These are phyloP conservation scores for Verticillium isaacii DNA, from an alignment of 2,329 filamentous ascomycete species.

Conservation along the genomic window DNA sequence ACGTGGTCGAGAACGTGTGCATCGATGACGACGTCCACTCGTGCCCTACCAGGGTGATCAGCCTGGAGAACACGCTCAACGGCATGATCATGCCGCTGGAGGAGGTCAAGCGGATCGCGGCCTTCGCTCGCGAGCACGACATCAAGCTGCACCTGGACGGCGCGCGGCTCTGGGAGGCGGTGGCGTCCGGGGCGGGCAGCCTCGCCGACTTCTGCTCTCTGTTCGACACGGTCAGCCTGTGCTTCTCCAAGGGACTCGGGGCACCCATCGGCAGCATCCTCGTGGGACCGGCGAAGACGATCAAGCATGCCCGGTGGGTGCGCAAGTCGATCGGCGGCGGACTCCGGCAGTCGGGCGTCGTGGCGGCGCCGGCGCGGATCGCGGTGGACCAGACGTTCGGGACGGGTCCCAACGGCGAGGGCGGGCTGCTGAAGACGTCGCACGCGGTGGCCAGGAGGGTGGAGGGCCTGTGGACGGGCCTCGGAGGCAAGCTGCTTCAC, in stretches of 20 bases:
- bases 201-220: slow-evolving; percentile 62
- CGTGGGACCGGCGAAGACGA: slow-evolving; percentile 40
- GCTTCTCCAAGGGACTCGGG: slow-evolving; percentile 78
- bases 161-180: slow-evolving; percentile 77
- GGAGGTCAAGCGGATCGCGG: slow-evolving; percentile 65
- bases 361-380: slow-evolving; percentile 66
- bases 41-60: slow-evolving; percentile 77
- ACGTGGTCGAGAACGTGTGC: slow-evolving; percentile 62
- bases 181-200: slow-evolving; percentile 62
- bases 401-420: slow-evolving; percentile 28
- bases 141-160: slow-evolving; percentile 76
- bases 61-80: slow-evolving; percentile 79
- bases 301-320: slow-evolving; percentile 36
- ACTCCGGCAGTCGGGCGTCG: slow-evolving; percentile 65
- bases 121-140: slow-evolving; percentile 59
- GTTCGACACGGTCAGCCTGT: slow-evolving; percentile 72
- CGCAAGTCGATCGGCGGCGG: slow-evolving; percentile 74
- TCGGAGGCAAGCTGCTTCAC: slow-evolving; percentile 63
- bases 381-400: slow-evolving; percentile 53
- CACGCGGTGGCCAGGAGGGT: slow-evolving; percentile 60
- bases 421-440: slow-evolving; percentile 53
- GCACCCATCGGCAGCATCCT: slow-evolving; percentile 76
- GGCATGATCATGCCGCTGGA: slow-evolving; percentile 73
- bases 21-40: slow-evolving; percentile 68
- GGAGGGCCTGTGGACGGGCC: slow-evolving; percentile 64